Base-by-base conservation (phyloP, 805 yeast genomes). In the Spathaspora gorwiae region DNA sequence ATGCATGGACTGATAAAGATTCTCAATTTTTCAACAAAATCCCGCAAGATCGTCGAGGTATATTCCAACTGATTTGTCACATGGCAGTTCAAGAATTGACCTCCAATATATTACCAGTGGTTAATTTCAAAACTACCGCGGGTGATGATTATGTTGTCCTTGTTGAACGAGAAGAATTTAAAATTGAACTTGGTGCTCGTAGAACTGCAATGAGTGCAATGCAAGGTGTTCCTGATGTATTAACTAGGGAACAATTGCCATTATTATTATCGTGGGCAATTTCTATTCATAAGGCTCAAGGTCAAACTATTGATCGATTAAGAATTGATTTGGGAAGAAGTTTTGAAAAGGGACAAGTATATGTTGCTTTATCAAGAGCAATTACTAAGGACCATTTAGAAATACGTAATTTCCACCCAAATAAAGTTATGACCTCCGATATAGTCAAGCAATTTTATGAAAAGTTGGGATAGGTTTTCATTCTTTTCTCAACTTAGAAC, bases 221-320 rank as follows among this genome's bases (percentile, higher is more conserved):
- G 2, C 15, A 40, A 6, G 50, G 47, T n/a, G 44, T 47, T 15
- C 51, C 47, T 2, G 50, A 49, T n/a, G 56, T 55, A 40, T 45
- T 73, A 7, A 60, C 60, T 7, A 70, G 90, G 56, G 58, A 51
- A 0, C 95, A 87, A 57, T 53, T 85, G 2, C 95, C 95, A 1
- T 66, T 87, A 29, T 68, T 84, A 46, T 64, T 87, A 33, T 81
- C 94, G 24, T 87, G 94, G 94, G 90, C 95, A 0, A 61, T 87
- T 53, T 87, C 94, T 0, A 87, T 87, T 42, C 95, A 87, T 58
- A 87, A 87, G 59, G 80, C 94, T 0, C 95, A 87, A 60, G 95
- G 95, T 2, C 95, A 87, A 65, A 85, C 95, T 0, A 73, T 87
- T 38, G 81, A 78, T 36, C 62, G 87, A 49, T 81, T 87, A 3